Evolutionary conservation across 2,329 filamentous ascomycete genomes (phyloP), one percentile per base, ranked within the genome.

Genomic region (Leptoxyphium fumago): DNA sequence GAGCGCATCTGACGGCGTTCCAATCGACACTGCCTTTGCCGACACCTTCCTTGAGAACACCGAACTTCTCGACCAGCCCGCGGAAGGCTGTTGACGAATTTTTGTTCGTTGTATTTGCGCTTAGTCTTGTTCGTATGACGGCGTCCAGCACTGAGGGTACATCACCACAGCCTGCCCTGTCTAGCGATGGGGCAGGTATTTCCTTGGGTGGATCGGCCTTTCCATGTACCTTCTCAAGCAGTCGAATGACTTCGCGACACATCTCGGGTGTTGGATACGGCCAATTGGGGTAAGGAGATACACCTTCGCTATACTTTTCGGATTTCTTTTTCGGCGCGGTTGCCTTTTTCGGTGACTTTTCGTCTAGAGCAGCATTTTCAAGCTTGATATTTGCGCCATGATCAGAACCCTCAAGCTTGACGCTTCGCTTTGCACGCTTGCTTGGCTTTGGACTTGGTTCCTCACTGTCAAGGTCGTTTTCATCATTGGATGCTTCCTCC

Each of bases 11-110:
- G 1, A 88, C 79, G 9, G 75, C 76, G 51, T 85, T 75, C 81
- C 82, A 89, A 56, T 87, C 69, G 7, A 87, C 79, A 44, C 80
- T 84, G 2, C 80, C 80, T 52, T 80, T 77, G 5, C 80, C 81
- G 9, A 80, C 64, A 6, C 81, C 77, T 38, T 73, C 67, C 29
- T 77, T 59, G 2, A 81, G 63, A 14, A 76, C 68, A 1, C 83
- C 82, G 49, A 81, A 87, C 29, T 64, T 71, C 14, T 73, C 55
- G 2, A 80, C 75, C 0, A 91, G 67, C 0, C 77, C 78, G 46
- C 71, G 67, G 48, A 89, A 76, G 5, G 83, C 81, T 36, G 68
- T 71, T 15, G 77, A 77, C 0, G 83, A 79, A 38, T 81, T 80
- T 13, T 60, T 67, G 40, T 68, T 68, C 0, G 71, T 73, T 0